phyloP scores from a whole-genome alignment of 2,329 filamentous ascomycete species.

The Incumbomyces lentus region DNA sequence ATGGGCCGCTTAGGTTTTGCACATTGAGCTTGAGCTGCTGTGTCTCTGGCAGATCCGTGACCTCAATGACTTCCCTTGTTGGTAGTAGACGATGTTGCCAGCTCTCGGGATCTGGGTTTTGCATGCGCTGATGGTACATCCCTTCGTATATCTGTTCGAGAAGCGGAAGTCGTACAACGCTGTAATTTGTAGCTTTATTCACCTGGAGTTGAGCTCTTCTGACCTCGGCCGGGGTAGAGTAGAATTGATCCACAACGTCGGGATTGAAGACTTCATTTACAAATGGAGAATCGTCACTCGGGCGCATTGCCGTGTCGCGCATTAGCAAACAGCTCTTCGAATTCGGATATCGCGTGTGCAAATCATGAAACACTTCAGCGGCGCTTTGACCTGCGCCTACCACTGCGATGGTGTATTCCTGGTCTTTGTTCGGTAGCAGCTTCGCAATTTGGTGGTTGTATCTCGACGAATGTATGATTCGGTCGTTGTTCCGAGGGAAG shows the following conservation, averaged over 20 bases:
- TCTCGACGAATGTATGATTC: slow-evolving; percentile 78
- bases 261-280: slow-evolving; percentile 97
- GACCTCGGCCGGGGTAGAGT: slow-evolving; percentile 51
- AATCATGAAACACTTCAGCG: slow-evolving; percentile 87
- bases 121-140: slow-evolving; percentile 75
- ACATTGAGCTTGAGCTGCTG: slow-evolving; percentile 49
- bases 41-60: slow-evolving; percentile 45
- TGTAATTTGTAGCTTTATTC: slow-evolving; percentile 84
- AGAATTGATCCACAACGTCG: slow-evolving; percentile 67
- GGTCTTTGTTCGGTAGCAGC: slow-evolving; percentile 25
- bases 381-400: slow-evolving; percentile 86
- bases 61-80: slow-evolving; percentile 54
- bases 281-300: slow-evolving; percentile 92
- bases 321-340: slow-evolving; percentile 68
- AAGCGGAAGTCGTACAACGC: slow-evolving; percentile 80
- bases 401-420: slow-evolving; percentile 63
- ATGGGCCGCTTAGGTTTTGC: slow-evolving; percentile 35
- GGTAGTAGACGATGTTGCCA: slow-evolving; percentile 78
- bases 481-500: slow-evolving; percentile 59
- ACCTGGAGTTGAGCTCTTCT: slow-evolving; percentile 53
- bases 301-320: slow-evolving; percentile 70
- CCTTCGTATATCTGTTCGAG: slow-evolving; percentile 81
- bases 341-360: slow-evolving; percentile 73
- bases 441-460: slow-evolving; percentile 40
- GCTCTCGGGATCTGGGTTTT: slow-evolving; percentile 54